Evolutionary conservation across 768 basidiomycete species (phyloP).

Genomic region (Trametes coccinea): DNA sequence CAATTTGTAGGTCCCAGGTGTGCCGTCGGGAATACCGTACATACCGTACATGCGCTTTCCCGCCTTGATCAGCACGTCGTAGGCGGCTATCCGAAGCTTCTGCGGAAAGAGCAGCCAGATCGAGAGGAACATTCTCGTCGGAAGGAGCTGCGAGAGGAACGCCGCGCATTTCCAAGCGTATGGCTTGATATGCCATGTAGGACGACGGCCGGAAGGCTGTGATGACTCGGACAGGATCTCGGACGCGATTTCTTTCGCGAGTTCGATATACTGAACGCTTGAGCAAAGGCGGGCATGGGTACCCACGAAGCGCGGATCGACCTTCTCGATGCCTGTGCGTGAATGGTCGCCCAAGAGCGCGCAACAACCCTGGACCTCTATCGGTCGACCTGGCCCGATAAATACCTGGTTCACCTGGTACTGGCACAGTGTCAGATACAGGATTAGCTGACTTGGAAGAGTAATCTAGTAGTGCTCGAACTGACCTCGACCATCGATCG

Average conservation of each 20-base stretch:
- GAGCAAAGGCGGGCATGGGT: not conserved
- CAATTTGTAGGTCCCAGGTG: not conserved
- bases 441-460: not conserved
- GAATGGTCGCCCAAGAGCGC: not conserved
- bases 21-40: not conserved
- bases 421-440: not conserved
- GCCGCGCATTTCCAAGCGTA: not conserved
- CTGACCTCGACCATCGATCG: not conserved
- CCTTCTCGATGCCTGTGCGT: not conserved
- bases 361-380: not conserved
- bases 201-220: not conserved
- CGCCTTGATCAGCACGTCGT: not conserved
- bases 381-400: not conserved
- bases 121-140: not conserved
- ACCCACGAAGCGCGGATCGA: not conserved
- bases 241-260: not conserved
- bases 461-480: not conserved
- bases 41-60: not conserved
- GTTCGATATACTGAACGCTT: not conserved
- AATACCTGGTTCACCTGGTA: not conserved
- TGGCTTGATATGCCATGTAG: not conserved
- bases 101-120: not conserved
- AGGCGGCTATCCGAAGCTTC: not conserved
- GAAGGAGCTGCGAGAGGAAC: not conserved
- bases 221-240: not conserved